These are phyloP conservation scores for Diaporthe batatas DNA, from an alignment of 2,329 filamentous ascomycete species.

Conservation along the genomic window DNA sequence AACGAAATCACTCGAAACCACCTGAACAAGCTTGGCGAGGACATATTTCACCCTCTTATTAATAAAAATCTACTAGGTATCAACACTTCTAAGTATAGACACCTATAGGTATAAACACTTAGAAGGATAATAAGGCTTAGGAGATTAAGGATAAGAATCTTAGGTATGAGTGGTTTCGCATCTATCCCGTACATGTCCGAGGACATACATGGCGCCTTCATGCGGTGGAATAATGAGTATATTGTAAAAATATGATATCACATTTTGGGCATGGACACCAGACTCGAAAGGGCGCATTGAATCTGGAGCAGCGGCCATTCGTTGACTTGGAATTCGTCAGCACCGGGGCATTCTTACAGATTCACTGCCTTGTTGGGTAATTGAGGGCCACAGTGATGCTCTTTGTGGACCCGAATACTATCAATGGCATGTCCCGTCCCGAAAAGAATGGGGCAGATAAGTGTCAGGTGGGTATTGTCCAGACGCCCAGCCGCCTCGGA, in stretches of 20 bases:
- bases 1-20: too few relatives aligned
- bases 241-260: too few relatives aligned
- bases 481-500: not conserved
- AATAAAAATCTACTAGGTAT: not conserved
- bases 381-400: not conserved
- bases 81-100: not conserved
- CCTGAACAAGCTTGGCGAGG: constrained; percentile 15
- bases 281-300: too few relatives aligned
- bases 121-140: constrained; percentile 1
- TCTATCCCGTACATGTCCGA: too few relatives aligned
- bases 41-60: not conserved
- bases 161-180: too few relatives aligned
- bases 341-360: too few relatives aligned
- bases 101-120: not conserved
- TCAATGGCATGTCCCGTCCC: not conserved
- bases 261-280: too few relatives aligned
- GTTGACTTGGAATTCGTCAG: too few relatives aligned
- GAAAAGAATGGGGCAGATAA: not conserved
- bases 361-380: too few relatives aligned
- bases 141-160: not conserved
- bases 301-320: too few relatives aligned
- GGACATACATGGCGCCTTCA: too few relatives aligned
- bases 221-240: too few relatives aligned
- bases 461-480: not conserved
- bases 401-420: not conserved